phyloP scores from a whole-genome alignment of 169 alveolate species.

The Besnoitia besnoiti region DNA sequence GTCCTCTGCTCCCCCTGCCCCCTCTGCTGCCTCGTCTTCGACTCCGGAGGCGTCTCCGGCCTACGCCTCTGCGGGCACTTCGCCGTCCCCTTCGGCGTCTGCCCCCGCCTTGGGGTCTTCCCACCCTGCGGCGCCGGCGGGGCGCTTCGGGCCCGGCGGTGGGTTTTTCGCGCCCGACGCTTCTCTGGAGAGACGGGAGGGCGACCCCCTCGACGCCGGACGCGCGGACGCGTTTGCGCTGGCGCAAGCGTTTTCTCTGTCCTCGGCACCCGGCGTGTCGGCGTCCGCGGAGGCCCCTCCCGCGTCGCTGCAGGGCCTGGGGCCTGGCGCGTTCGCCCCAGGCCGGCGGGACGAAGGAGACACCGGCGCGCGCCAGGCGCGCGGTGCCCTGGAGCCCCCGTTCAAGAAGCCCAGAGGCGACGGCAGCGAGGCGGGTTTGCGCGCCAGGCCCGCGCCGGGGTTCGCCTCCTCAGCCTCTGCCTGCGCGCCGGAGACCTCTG shows the following conservation, averaged over 20 bases:
- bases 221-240: neutral
- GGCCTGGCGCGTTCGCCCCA: neutral
- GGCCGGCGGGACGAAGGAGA: neutral
- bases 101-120: neutral
- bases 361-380: neutral
- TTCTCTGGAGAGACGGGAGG: neutral
- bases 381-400: neutral
- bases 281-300: neutral
- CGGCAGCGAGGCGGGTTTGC: neutral
- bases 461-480: too few species aligned
- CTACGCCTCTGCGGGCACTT: neutral
- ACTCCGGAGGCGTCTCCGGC: too few species aligned
- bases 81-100: neutral
- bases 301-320: neutral
- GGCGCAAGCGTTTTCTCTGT: too few species aligned
- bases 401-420: neutral
- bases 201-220: neutral
- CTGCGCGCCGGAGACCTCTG: too few species aligned
- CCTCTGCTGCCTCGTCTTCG: neutral
- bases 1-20: neutral
- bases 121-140: too few species aligned
- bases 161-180: neutral
- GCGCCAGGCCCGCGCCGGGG: too few species aligned
- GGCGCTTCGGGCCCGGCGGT: too few species aligned
- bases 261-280: constrained; percentile 1